A percentile compares a stretch with the other conserved stretches of the same genome.
Evolutionary conservation across 1,139 yeast species (phyloP).

Genomic region (Taphrina communis): DNA sequence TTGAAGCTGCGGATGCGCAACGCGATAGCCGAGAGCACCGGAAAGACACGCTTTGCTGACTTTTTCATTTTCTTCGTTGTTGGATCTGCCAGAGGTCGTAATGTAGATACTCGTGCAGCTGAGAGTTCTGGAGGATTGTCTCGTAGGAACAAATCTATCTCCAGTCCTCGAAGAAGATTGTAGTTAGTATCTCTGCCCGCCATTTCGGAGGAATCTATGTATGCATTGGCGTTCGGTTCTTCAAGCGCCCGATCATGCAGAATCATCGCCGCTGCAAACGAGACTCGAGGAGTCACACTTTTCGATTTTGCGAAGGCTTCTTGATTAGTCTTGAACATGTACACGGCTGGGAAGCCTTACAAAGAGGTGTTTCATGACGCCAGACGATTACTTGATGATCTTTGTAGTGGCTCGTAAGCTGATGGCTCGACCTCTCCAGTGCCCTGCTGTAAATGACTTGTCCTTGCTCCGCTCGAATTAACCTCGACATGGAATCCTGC

Average conservation of each 20-base stretch:
- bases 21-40: constrained; percentile 16
- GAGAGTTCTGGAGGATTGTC: constrained; percentile 15
- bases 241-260: neutral
- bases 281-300: neutral
- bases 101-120: constrained; percentile 21
- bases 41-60: constrained; percentile 14
- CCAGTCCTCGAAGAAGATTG: constrained; percentile 17
- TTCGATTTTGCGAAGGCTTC: constrained; percentile 14
- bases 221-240: neutral
- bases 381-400: constrained; percentile 10
- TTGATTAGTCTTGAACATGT: neutral
- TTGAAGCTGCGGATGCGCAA: constrained; percentile 15
- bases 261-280: neutral
- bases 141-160: constrained; percentile 9
- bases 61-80: neutral
- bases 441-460: constrained; percentile 8
- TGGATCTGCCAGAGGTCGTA: constrained; percentile 10
- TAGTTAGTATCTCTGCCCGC: constrained; percentile 1
- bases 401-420: neutral
- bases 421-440: constrained; percentile 2
- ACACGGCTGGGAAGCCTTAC: neutral
- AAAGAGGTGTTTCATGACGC: constrained; percentile 3
- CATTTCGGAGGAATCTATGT: constrained; percentile 3
- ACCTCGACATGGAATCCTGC: constrained; percentile 16
- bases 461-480: constrained; percentile 3